Evolutionary conservation across 352 stramenopile genomes (phyloP).

Genomic region (Globisporangium emineosum): DNA sequence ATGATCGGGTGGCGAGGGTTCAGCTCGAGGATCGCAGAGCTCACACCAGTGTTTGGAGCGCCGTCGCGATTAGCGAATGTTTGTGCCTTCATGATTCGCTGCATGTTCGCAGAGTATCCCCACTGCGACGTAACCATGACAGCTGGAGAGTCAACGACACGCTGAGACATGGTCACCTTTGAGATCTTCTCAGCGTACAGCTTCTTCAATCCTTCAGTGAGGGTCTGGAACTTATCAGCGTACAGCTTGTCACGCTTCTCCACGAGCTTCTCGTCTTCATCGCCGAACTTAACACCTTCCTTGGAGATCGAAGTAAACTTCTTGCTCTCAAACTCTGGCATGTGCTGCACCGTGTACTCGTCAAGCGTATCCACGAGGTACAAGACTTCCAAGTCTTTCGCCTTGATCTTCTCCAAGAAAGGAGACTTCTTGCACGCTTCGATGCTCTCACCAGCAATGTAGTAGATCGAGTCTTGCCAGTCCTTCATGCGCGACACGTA

Average conservation of each 20-base stretch:
- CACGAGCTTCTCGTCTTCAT: conserved; percentile 96
- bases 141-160: conserved; percentile 90
- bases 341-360: conserved; percentile 96
- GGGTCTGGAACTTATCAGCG: conserved; percentile 93
- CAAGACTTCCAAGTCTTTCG: conserved; percentile 98
- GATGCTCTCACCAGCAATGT: conserved; percentile 93
- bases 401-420: conserved; percentile 96
- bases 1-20: conserved; percentile 99
- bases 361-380: conserved; percentile 98
- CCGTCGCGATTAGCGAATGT: conserved; percentile 89
- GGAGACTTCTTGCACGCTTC: conserved; percentile 93
- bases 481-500: conserved; percentile 98
- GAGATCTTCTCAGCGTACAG: conserved; percentile 94
- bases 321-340: conserved; percentile 93
- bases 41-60: conserved; percentile 20
- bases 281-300: conserved; percentile 98
- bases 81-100: conserved; percentile 98
- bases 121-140: conserved; percentile 97
- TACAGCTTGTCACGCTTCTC: conserved; percentile 96
- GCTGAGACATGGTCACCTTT: conserved; percentile 95
- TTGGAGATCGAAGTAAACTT: conserved; percentile 97
- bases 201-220: conserved; percentile 96
- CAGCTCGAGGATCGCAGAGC: conserved; percentile 96
- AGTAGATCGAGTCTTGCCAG: conserved; percentile 99
- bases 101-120: conserved; percentile 99